Conservation (phyloP, 306 rosid species). For the Morella rubra region DNA sequence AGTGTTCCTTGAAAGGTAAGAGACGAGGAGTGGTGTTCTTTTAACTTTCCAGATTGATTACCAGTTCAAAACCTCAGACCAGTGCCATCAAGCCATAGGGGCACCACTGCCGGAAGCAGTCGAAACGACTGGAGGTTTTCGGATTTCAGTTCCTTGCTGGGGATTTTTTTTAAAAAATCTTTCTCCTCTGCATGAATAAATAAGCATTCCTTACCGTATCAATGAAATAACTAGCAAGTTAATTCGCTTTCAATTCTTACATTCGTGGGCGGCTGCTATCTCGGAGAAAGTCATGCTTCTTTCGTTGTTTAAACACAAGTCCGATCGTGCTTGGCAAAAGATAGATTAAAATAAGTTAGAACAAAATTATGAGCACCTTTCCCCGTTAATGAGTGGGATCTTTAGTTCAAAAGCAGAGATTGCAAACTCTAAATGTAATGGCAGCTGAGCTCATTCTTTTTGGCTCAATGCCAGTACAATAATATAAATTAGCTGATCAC, state of each 20-base stretch:
- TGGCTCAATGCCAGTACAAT: slow-evolving; percentile 12
- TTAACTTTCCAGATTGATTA: background rate
- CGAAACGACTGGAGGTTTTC: background rate
- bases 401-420: slow-evolving; percentile 17
- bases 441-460: slow-evolving; percentile 52
- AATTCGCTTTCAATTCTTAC: background rate
- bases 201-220: background rate
- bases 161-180: background rate
- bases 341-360: background rate
- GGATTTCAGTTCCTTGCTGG: background rate
- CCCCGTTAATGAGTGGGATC: slow-evolving; percentile 16
- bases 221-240: background rate
- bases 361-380: slow-evolving; percentile 4
- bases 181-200: background rate
- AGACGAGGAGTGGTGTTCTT: background rate
- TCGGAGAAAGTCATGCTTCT: slow-evolving; percentile 24
- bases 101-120: background rate
- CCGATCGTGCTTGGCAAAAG: background rate
- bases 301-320: background rate
- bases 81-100: background rate
- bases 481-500: background rate
- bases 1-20: background rate
- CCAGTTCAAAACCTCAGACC: background rate
- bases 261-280: background rate
- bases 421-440: slow-evolving; percentile 11